Base-by-base conservation (phyloP, 768 basidiomycete genomes). In the Mycena chlorophos region DNA sequence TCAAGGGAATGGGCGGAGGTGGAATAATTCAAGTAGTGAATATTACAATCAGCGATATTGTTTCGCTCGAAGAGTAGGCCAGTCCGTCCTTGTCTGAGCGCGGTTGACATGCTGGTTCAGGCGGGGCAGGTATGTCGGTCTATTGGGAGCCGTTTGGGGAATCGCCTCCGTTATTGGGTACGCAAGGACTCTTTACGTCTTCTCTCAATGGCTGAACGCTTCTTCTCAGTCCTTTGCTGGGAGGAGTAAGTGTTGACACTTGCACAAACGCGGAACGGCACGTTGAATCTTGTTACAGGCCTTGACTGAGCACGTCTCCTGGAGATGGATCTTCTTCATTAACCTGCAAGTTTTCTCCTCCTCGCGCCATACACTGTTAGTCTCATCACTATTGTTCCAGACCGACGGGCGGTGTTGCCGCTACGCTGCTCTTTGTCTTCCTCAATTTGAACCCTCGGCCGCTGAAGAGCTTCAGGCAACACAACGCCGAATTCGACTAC, bases 251-350 rank as follows among this genome's bases (percentile, higher is more conserved):
- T 68, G 8, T n/a, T 27, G 30, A 19, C n/a, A n/a, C 52, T 47
- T 17, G 20, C 30, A 30, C 17, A 39, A 16, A 37, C 45, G 13
- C 45, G 8, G 13, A 25, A 25, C 45, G 14, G 13, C 13, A 4
- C 45, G 5, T 46, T 46, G 23, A 26, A 8, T 5, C 23, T n/a
- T 13, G 23, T 46, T 25, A 20, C 58, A 87, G 87, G 84, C 71
- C 13, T 82, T 92, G 55, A 82, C 89, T 0, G 83, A 91, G 64
- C 85, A 88, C 65, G 84, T 85, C 17, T 77, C 84, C 1, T 93
- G 91, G 91, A 72, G 91, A 72, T 92, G 91, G 91, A 88, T 87
- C 66, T 90, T 90, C 70, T 88, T 83, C 66, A 85, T 90, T 61
- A 89, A 89, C 62, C 62, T 90, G 87, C 86, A 65, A 53, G 82